Percentiles rank a stretch among this genome's conserved stretches.
These are phyloP conservation scores for Acrodontium crateriforme DNA, from an alignment of 2,329 filamentous ascomycete genomes.

Conservation along the genomic window DNA sequence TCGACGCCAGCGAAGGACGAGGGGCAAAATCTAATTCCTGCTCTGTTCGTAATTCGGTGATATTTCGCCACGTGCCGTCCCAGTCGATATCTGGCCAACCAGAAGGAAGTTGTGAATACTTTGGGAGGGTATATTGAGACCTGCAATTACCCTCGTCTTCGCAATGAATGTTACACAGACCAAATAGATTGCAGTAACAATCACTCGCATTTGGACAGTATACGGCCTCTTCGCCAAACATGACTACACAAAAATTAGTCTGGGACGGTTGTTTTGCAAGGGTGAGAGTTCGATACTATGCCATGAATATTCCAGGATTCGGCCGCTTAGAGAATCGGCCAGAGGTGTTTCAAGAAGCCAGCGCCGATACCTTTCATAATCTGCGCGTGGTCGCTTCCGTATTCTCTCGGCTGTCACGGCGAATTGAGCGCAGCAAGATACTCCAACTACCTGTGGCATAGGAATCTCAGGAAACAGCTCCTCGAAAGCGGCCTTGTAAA, in stretches of 20 bases:
- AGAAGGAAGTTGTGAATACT: not conserved
- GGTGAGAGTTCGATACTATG: slow-evolving; percentile 23
- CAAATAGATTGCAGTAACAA: slow-evolving; percentile 13
- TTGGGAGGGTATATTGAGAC: not conserved
- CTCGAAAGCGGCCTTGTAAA: slow-evolving; percentile 34
- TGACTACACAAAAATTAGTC: slow-evolving; percentile 5
- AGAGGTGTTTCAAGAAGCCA: slow-evolving; percentile 36
- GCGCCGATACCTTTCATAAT: slow-evolving; percentile 34
- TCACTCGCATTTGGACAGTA: slow-evolving; percentile 11
- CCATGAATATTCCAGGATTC: slow-evolving; percentile 45
- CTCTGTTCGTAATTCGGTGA: too few species aligned
- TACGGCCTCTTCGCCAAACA: slow-evolving; percentile 16
- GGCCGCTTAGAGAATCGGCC: slow-evolving; percentile 35
- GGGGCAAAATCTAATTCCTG: too few species aligned
- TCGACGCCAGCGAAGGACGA: too few species aligned
- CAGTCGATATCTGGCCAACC: not conserved
- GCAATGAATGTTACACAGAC: slow-evolving; percentile 4
- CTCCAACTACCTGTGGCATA: slow-evolving; percentile 32
- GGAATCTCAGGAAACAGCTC: slow-evolving; percentile 29
- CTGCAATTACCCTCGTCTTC: not conserved
- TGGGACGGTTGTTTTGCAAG: not conserved
- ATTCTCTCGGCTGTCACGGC: slow-evolving; percentile 36
- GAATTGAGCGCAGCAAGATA: slow-evolving; percentile 43
- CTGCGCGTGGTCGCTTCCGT: slow-evolving; percentile 29
- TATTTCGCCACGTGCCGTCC: not conserved